A percentile compares a stretch with the other conserved stretches of the same genome.
Conservation (phyloP, 306 rosid genomes). For the Ziziphus jujuba region DNA sequence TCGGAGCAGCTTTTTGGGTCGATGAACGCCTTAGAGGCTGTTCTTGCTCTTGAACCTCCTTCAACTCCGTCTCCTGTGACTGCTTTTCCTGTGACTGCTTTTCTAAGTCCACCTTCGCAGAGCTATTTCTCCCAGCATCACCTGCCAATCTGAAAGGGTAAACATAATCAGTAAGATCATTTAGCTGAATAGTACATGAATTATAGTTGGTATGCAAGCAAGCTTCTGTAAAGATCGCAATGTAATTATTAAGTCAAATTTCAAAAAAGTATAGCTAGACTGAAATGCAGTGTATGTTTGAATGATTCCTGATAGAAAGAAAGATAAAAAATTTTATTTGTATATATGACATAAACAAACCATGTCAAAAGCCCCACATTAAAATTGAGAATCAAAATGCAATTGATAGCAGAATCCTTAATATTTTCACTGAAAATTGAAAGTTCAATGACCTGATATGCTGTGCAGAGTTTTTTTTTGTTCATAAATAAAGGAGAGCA, state of each 20-base stretch:
- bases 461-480: too few relatives aligned
- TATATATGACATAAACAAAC: too few relatives aligned
- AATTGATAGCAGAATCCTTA: too few relatives aligned
- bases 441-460: too few relatives aligned
- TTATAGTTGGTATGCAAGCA: not conserved
- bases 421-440: too few relatives aligned
- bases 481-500: too few relatives aligned
- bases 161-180: not conserved
- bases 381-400: too few relatives aligned
- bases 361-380: too few relatives aligned
- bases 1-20: constrained; percentile 16
- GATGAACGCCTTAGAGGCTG: not conserved
- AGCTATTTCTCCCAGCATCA: constrained; percentile 39
- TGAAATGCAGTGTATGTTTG: not conserved
- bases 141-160: constrained; percentile 37
- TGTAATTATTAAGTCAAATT: too few relatives aligned
- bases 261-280: not conserved
- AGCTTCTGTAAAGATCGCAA: too few relatives aligned
- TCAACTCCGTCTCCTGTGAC: constrained; percentile 17
- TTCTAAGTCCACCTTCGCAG: constrained; percentile 21
- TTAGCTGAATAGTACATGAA: not conserved
- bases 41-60: constrained; percentile 4
- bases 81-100: constrained; percentile 23
- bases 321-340: too few relatives aligned
- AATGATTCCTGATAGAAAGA: too few relatives aligned